Percentiles rank a stretch among this genome's conserved stretches.
Evolutionary conservation across 139 green algal species (phyloP).

Genomic region (Coelastrella sp.): DNA sequence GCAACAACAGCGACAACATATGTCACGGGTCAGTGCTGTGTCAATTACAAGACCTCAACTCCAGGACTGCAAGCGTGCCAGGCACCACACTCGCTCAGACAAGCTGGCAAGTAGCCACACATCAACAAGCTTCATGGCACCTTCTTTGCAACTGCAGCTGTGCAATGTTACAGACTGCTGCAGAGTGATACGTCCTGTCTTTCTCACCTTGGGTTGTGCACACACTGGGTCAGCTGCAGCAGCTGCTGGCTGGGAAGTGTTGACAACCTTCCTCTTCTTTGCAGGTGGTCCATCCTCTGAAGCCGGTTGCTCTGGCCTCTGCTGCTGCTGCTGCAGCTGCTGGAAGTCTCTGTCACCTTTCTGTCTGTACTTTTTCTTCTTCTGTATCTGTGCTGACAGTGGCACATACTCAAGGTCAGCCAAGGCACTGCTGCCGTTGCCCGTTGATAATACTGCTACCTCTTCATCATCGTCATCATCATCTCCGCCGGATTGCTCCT

Average conservation of each 20-base stretch:
- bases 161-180: not conserved
- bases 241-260: not conserved
- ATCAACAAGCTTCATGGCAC: too few species aligned
- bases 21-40: not conserved
- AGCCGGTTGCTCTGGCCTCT: not conserved
- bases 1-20: not conserved
- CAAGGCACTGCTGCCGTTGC: constrained; percentile 5
- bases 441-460: constrained; percentile 6
- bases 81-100: too few species aligned
- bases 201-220: not conserved
- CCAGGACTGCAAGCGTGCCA: not conserved
- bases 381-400: constrained; percentile 28
- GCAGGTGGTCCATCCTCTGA: not conserved
- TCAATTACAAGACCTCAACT: not conserved
- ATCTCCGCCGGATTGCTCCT: constrained; percentile 24
- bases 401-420: constrained; percentile 34
- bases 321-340: constrained; percentile 28
- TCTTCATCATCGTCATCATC: not conserved
- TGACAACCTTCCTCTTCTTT: not conserved
- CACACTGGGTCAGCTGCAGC: not conserved
- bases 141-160: not conserved
- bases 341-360: not conserved
- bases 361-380: constrained; percentile 31
- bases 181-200: too few species aligned
- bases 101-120: too few species aligned